These are phyloP conservation scores for Patellifolia procumbens DNA, from an alignment of 179 eudicot genomes.

Conservation along the genomic window DNA sequence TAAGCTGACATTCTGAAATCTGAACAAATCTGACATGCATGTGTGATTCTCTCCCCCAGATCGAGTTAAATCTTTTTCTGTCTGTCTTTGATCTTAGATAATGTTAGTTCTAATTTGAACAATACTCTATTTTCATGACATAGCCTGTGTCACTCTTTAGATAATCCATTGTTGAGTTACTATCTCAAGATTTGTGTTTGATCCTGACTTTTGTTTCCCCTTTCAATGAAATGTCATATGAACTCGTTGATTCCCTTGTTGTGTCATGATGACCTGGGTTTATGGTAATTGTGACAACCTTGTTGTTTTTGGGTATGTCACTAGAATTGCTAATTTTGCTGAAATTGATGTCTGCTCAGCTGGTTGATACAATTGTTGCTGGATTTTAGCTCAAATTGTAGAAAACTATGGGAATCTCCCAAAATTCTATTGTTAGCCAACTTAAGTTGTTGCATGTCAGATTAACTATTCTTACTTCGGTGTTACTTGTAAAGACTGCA, in stretches of 20 bases:
- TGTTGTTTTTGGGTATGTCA: background rate
- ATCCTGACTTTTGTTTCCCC: background rate
- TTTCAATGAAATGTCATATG: background rate
- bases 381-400: background rate
- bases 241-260: background rate
- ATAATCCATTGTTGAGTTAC: background rate
- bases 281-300: background rate
- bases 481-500: background rate
- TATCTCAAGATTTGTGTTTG: background rate
- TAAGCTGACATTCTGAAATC: background rate
- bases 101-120: background rate
- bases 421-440: background rate
- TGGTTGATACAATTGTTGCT: background rate
- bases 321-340: background rate
- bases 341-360: background rate
- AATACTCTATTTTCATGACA: background rate
- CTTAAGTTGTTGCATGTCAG: background rate
- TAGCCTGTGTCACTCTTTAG: background rate
- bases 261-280: background rate
- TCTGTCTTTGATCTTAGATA: background rate
- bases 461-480: background rate
- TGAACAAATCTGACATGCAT: background rate
- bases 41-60: background rate
- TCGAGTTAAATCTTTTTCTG: no score
- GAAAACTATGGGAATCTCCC: background rate